phyloP scores from a whole-genome alignment of 768 basidiomycete species.

The Suillus discolor region DNA sequence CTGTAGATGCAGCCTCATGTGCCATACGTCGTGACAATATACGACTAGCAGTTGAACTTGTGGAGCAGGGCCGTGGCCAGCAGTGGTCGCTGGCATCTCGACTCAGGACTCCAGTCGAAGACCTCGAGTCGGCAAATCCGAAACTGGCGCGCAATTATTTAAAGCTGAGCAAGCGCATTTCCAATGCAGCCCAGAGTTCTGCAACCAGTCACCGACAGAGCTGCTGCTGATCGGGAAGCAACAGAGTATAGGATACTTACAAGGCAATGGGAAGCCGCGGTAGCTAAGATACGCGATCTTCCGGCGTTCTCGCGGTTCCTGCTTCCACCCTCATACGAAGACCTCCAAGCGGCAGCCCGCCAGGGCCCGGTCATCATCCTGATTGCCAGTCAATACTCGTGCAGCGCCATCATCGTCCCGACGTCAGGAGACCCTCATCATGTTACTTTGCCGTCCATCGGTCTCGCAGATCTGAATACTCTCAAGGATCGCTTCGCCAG shows the following conservation, averaged over 20 bases:
- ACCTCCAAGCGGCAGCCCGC: not conserved
- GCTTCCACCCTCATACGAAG: not conserved
- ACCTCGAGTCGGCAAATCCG: not conserved
- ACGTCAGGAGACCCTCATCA: not conserved
- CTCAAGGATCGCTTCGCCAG: not conserved
- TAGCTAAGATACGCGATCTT: not conserved
- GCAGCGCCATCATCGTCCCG: not conserved
- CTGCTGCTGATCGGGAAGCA: not conserved
- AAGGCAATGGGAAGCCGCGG: not conserved
- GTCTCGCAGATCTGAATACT: not conserved
- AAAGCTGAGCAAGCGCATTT: not conserved
- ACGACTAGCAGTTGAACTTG: conserved; percentile 24
- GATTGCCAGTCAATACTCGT: not conserved
- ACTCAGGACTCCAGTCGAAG: conserved; percentile 20
- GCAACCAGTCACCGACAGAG: not conserved
- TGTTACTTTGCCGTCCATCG: not conserved
- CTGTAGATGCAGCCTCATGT: conserved; percentile 12
- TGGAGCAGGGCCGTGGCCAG: conserved; percentile 22
- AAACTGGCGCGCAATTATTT: not conserved
- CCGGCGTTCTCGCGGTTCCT: not conserved
- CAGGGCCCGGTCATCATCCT: not conserved
- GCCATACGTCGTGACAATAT: conserved; percentile 15
- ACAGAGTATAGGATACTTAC: not conserved
- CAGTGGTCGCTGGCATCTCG: conserved; percentile 30
- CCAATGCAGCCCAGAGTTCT: not conserved